Percentiles rank a stretch among this genome's conserved stretches.
Evolutionary conservation across 2,329 filamentous ascomycete species (phyloP).

Genomic region (Meredithiella fracta): DNA sequence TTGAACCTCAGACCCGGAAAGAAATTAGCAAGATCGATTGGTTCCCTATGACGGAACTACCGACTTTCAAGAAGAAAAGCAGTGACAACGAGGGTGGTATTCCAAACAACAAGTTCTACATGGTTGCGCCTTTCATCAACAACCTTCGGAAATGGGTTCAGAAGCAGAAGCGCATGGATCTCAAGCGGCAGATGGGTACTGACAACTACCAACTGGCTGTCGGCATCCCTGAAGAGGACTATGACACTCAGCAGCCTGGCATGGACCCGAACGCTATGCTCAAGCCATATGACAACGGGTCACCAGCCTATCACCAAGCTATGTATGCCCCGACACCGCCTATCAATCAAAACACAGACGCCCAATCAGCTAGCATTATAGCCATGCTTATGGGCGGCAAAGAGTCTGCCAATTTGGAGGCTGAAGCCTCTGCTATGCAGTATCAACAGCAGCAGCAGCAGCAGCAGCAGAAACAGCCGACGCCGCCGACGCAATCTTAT

Average conservation of each 20-base stretch:
- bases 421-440: too few relatives aligned
- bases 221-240: conserved; percentile 32
- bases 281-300: neutral
- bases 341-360: conserved; percentile 9
- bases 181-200: conserved; percentile 22
- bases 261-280: too few relatives aligned
- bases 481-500: conserved; percentile 26
- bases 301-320: neutral
- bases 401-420: neutral
- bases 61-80: conserved; percentile 59
- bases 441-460: conserved; percentile 3
- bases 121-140: conserved; percentile 85
- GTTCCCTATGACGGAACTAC: conserved; percentile 81
- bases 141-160: conserved; percentile 80
- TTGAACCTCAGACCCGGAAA: conserved; percentile 81
- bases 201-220: conserved; percentile 23
- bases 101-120: conserved; percentile 80
- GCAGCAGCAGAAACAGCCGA: conserved; percentile 1
- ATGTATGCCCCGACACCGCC: conserved; percentile 8
- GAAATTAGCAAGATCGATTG: conserved; percentile 96
- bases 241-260: conserved; percentile 20
- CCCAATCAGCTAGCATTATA: conserved; percentile 8
- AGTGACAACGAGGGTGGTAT: conserved; percentile 24
- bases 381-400: conserved; percentile 8
- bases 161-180: conserved; percentile 45